Evolutionary conservation across 2,329 filamentous ascomycete genomes (phyloP).

Genomic region (Sporothrix inflata): DNA sequence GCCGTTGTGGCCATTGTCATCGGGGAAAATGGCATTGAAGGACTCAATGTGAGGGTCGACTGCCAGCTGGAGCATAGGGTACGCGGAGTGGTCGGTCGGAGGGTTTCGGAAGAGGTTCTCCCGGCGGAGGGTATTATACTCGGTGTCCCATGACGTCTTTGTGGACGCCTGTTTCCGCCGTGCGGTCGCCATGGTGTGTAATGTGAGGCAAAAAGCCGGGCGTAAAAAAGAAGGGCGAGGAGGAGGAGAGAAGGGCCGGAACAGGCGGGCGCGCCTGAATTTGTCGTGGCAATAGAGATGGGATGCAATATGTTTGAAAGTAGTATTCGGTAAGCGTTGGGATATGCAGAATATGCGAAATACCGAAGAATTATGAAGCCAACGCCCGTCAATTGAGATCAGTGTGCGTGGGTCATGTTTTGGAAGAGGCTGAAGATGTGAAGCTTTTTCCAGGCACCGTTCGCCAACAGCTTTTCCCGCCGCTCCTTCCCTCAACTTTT

Average conservation of each 20-base stretch:
- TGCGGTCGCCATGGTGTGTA: conserved; percentile 32
- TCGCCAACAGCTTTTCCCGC: not conserved
- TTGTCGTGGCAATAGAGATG: not conserved
- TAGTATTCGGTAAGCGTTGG: not conserved
- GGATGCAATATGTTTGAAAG: not conserved
- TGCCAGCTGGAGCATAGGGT: conserved; percentile 82
- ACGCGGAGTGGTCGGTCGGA: conserved; percentile 83
- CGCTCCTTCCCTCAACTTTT: conserved; percentile 21
- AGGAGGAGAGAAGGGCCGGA: not conserved
- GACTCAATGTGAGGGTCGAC: conserved; percentile 92
- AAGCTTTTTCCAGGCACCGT: conserved; percentile 19
- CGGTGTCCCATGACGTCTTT: conserved; percentile 76
- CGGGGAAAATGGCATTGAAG: conserved; percentile 83
- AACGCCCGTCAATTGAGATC: conserved; percentile 14
- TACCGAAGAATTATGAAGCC: no score
- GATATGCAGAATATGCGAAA: not conserved
- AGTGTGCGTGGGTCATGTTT: not conserved
- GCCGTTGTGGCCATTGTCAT: conserved; percentile 59
- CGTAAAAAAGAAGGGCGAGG: not conserved
- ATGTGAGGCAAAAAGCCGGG: not conserved
- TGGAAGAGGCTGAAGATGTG: conserved; percentile 5
- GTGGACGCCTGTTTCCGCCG: conserved; percentile 47
- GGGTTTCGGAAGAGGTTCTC: conserved; percentile 89
- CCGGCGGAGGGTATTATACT: conserved; percentile 83
- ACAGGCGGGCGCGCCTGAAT: not conserved